These are phyloP conservation scores for Kluyveromyces wickerhamii DNA, from an alignment of 805 yeast genomes.

Conservation along the genomic window DNA sequence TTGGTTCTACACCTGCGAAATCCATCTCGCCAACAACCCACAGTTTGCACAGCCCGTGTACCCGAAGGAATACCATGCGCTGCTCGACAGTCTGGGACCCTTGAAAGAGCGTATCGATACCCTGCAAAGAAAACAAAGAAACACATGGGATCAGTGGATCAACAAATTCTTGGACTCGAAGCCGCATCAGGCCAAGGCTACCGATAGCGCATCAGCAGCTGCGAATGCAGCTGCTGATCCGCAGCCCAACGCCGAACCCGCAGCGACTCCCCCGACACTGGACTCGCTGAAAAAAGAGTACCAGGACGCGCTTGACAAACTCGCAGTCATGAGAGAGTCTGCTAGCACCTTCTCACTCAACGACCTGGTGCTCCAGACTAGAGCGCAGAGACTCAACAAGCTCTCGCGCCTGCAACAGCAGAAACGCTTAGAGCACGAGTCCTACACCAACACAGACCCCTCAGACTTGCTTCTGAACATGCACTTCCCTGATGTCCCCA, in stretches of 20 bases:
- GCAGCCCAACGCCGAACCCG: conserved; percentile 1
- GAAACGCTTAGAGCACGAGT: conserved; percentile 17
- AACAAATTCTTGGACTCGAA: conserved; percentile 16
- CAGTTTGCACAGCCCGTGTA: conserved; percentile 25
- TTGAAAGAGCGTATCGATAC: conserved; percentile 13
- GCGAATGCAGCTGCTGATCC: conserved; percentile 3
- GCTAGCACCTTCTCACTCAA: conserved; percentile 18
- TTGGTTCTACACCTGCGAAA: conserved; percentile 29
- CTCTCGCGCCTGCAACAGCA: conserved; percentile 8
- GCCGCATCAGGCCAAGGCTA: not conserved
- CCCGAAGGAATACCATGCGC: conserved; percentile 14
- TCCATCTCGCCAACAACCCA: conserved; percentile 29
- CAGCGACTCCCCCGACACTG: not conserved
- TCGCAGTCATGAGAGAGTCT: conserved; percentile 14
- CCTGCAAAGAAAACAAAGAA: conserved; percentile 8
- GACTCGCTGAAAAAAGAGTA: conserved; percentile 12
- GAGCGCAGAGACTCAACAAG: conserved; percentile 15
- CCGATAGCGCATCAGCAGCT: not conserved
- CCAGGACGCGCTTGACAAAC: conserved; percentile 13
- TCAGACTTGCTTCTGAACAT: conserved; percentile 17
- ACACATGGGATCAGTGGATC: conserved; percentile 30
- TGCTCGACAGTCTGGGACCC: conserved; percentile 12
- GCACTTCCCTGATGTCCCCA: conserved; percentile 24
- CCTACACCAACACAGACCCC: conserved; percentile 26
- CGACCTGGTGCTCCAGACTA: conserved; percentile 17